Base-by-base conservation (phyloP, 2,329 filamentous ascomycete genomes). In the Atkinsonella hypoxylon region DNA sequence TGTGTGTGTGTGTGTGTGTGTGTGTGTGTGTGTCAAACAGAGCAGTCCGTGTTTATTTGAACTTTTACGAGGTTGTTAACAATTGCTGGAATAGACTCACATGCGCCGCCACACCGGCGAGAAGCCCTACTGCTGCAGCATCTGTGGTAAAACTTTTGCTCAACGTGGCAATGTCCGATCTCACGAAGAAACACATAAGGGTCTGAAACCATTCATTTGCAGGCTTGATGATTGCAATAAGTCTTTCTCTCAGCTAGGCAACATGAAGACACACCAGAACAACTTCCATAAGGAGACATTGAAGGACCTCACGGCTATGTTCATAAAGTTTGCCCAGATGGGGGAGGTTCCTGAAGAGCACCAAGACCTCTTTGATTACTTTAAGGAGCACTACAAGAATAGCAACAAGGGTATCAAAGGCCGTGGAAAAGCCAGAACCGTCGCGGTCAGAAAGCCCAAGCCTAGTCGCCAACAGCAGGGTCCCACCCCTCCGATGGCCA, bases 351-450 rank as follows among this genome's bases (percentile, higher is more conserved):
- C 77, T 0, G 75, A 82, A 38, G 67, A 70, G 5, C 88, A 96
- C 60, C 82, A 79, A 54, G 83, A 89, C 53, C 73, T 96, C 47
- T 89, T 86, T 73, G 79, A 85, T 58, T 95, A 95, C 69, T 93
- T 97, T 63, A 78, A 83, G 4, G 77, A 77, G 0, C 75, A 95
- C n/a, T 96, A 95, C 76, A 95, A 95, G 73, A 94, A 97, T 70
- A 90, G 86, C 70, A 97, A 97, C 77, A 95, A 95, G 67, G 93
- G 93, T 1, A 96, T 97, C 73, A 97, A 96, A 69, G 93, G 93
- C 11, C 82, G 93, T 44, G 93, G 93, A 42, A 93, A 91, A 64
- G 87, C 90, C 58, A 77, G 88, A 51, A 82, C 81, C 52, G 84
- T 89, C 49, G 61, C 62, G 9, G 61, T 60, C 18, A 57, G 61